These are phyloP conservation scores for Hemileccinum impolitum DNA, from an alignment of 768 basidiomycete species.

Conservation along the genomic window DNA sequence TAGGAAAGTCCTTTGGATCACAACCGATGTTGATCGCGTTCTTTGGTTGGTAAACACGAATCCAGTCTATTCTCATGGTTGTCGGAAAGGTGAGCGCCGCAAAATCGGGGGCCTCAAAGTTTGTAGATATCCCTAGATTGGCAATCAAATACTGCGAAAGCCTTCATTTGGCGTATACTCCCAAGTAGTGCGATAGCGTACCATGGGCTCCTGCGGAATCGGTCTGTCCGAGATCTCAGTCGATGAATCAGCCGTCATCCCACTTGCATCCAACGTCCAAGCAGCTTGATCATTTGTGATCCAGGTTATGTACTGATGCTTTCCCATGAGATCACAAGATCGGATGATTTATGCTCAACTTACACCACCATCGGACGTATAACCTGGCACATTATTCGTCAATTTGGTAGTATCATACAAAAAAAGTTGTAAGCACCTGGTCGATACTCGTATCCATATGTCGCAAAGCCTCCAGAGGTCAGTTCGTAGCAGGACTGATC, in stretches of 20 bases:
- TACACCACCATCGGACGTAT: constrained; percentile 44
- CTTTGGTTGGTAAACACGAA: constrained; percentile 85
- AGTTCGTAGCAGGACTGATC: constrained; percentile 69
- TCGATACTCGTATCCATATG: constrained; percentile 81
- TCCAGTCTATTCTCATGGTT: constrained; percentile 77
- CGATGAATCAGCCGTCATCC: constrained; percentile 51
- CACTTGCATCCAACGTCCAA: constrained; percentile 69
- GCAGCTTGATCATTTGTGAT: constrained; percentile 54
- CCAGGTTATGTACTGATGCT: constrained; percentile 73
- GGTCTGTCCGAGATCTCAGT: constrained; percentile 67
- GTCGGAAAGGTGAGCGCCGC: constrained; percentile 69
- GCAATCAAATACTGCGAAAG: constrained; percentile 68
- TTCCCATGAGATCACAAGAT: constrained; percentile 6
- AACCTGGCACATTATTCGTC: constrained; percentile 15
- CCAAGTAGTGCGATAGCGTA: constrained; percentile 25
- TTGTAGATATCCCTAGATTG: constrained; percentile 82
- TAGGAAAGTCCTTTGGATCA: constrained; percentile 76
- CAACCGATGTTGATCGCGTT: constrained; percentile 77
- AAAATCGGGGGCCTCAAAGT: constrained; percentile 76
- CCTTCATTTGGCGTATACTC: background rate
- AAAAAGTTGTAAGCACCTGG: constrained; percentile 44
- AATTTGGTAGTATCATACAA: background rate
- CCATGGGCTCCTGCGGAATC: constrained; percentile 83
- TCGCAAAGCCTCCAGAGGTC: constrained; percentile 49
- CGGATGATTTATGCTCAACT: constrained; percentile 19